A percentile compares a stretch with the other conserved stretches of the same genome.
Evolutionary conservation across 345 rosid genomes (phyloP).

Genomic region (Salix koriyanagi): DNA sequence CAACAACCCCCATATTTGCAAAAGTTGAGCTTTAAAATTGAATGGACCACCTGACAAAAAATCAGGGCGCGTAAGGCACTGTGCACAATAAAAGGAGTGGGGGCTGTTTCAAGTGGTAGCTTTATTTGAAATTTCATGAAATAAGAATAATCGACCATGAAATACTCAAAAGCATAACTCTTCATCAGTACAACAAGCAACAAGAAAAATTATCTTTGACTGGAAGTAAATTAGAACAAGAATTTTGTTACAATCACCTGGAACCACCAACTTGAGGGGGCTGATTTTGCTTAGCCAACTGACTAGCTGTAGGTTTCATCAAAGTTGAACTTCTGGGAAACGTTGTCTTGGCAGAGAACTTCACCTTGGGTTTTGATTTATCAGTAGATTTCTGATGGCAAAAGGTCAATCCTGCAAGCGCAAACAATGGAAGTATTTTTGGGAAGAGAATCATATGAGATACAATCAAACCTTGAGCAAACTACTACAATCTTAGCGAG

Average conservation of each 20-base stretch:
- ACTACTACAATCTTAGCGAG: background rate
- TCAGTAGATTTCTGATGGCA: constrained; percentile 30
- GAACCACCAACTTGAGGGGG: constrained; percentile 31
- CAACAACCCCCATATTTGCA: background rate
- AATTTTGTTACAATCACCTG: constrained; percentile 43
- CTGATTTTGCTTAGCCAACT: constrained; percentile 70
- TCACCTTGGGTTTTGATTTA: constrained; percentile 36
- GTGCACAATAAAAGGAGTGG: background rate
- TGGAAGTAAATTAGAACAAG: background rate
- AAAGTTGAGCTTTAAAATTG: background rate
- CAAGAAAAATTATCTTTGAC: background rate
- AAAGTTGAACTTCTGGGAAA: constrained; percentile 75
- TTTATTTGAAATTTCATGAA: background rate
- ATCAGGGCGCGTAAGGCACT: background rate
- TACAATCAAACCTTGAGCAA: background rate
- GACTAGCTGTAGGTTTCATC: constrained; percentile 92
- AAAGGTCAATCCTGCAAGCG: constrained; percentile 42
- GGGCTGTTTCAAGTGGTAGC: background rate
- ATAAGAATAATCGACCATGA: background rate
- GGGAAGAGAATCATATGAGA: background rate
- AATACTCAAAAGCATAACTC: background rate
- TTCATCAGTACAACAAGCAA: background rate
- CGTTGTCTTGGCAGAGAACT: constrained; percentile 34
- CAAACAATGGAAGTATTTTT: background rate
- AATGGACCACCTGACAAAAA: background rate